Base-by-base conservation (phyloP, 2,329 filamentous ascomycete genomes). In the Penicillium freii region DNA sequence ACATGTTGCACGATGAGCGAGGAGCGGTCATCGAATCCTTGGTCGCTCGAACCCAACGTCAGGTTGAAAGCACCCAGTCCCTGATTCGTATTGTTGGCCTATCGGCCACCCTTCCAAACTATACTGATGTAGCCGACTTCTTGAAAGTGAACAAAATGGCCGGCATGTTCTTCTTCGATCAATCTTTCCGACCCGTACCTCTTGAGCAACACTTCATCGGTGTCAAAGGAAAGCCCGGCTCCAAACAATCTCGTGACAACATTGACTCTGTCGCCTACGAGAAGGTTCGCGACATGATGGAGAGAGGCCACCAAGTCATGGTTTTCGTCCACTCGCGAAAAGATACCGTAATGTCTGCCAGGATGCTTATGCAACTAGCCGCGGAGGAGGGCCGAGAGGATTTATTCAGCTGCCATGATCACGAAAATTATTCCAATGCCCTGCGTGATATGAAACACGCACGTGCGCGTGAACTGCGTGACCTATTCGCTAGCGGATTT, bases 1-100 rank as follows among this genome's bases (percentile, higher is more conserved):
- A 99, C 71, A 99, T 99, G 95, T 87, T 99, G 67, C 95, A 99
- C 69, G 94, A 99, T 72, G 94, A 97, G 74, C 87, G 94, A 72
- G 94, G 94, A 69, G 92, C 95, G 13, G 95, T 99, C 0, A 83
- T 99, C 29, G 94, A 99, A 72, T 97, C 93, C 6, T 81, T 99
- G 23, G 95, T 99, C 17, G 94, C 94, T 11, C 86, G 94, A 67
- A 99, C 95, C 0, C 89, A 97, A 77, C 84, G 94, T 62, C 94
- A 99, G 70, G 95, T 99, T 0, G 95, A 99, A 76, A 97, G 92
- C 73, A 99, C 94, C 0, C 94, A 99, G 73, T 97, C 92, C 1
- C 82, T 99, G 47, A 99, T 99, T 69, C 90, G 95, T 25, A 96
- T 99, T 57, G 86, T 99, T 47, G 94, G 95, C 19, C 84, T 99